These are phyloP conservation scores for Panus rudis DNA, from an alignment of 768 basidiomycete species.

Conservation along the genomic window DNA sequence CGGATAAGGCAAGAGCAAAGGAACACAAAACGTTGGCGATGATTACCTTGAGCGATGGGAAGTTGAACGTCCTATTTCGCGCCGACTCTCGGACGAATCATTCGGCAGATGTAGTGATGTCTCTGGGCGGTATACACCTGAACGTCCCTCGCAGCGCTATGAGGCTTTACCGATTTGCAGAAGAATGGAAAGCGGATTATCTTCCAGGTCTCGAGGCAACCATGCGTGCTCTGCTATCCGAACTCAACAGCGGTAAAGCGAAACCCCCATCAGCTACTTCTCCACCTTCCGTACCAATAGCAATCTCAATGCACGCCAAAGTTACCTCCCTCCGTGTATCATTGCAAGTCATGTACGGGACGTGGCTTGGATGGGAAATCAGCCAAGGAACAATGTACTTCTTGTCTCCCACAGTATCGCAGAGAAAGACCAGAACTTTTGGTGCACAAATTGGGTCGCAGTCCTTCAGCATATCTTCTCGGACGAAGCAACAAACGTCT, in stretches of 20 bases:
- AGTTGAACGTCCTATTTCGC: constrained; percentile 38
- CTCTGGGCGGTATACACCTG: constrained; percentile 40
- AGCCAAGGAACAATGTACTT: constrained; percentile 42
- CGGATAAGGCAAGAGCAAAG: constrained; percentile 29
- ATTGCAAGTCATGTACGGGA: constrained; percentile 82
- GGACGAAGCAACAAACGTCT: constrained; percentile 24
- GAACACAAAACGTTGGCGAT: constrained; percentile 59
- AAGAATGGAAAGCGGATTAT: constrained; percentile 79
- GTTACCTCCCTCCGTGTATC: constrained; percentile 48
- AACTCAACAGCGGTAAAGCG: constrained; percentile 41
- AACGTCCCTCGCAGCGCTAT: constrained; percentile 77
- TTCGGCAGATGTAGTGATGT: constrained; percentile 37
- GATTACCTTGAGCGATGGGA: constrained; percentile 40
- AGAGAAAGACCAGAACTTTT: constrained; percentile 37
- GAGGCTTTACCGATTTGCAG: constrained; percentile 67
- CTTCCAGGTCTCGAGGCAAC: constrained; percentile 68
- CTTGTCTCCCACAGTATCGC: constrained; percentile 30
- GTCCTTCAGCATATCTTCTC: constrained; percentile 50
- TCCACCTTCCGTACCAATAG: background rate
- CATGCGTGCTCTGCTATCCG: constrained; percentile 55
- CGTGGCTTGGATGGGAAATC: constrained; percentile 76
- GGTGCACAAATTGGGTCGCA: constrained; percentile 63
- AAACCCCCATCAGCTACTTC: constrained; percentile 25
- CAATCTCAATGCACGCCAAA: constrained; percentile 34
- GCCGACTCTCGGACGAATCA: constrained; percentile 36